These are phyloP conservation scores for Russula foetens DNA, from an alignment of 768 basidiomycete species.

Conservation along the genomic window DNA sequence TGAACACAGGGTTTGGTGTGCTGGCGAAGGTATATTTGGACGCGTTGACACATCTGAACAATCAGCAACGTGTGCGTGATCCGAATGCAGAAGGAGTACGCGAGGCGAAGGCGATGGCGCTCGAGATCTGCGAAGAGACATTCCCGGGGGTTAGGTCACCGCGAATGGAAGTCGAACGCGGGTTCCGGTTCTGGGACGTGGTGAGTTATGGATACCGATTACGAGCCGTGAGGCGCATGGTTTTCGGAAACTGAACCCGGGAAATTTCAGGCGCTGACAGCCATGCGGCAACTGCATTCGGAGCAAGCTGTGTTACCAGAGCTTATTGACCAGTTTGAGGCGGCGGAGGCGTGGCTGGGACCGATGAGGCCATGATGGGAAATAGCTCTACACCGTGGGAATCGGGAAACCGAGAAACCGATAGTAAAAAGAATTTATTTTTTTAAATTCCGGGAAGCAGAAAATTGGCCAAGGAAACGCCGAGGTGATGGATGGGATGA, in stretches of 20 bases:
- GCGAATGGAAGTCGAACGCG: slow-evolving; percentile 84
- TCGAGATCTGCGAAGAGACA: slow-evolving; percentile 89
- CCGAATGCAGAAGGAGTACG: slow-evolving; percentile 70
- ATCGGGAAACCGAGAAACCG: neutral
- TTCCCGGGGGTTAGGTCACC: slow-evolving; percentile 89
- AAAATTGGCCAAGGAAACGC: slow-evolving; percentile 8
- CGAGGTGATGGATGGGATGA: neutral
- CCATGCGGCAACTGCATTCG: slow-evolving; percentile 82
- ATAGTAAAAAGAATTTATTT: neutral
- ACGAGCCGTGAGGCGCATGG: slow-evolving; percentile 5
- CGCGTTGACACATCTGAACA: slow-evolving; percentile 82
- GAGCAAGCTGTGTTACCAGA: slow-evolving; percentile 77
- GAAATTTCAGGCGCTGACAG: slow-evolving; percentile 59
- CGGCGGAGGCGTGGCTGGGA: slow-evolving; percentile 87
- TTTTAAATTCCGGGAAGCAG: neutral
- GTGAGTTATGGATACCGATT: slow-evolving; percentile 44
- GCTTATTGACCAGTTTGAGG: slow-evolving; percentile 93
- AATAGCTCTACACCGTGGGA: slow-evolving; percentile 5
- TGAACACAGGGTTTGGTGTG: slow-evolving; percentile 97
- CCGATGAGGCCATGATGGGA: slow-evolving; percentile 74
- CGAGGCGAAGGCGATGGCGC: slow-evolving; percentile 78
- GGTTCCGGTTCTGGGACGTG: slow-evolving; percentile 98
- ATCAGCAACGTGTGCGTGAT: slow-evolving; percentile 66
- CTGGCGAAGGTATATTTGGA: slow-evolving; percentile 96
- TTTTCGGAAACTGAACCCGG: slow-evolving; percentile 14